A percentile compares a stretch with the other conserved stretches of the same genome.
Conservation (phyloP, 2,329 filamentous ascomycete genomes). For the Scedosporium dehoogii region DNA sequence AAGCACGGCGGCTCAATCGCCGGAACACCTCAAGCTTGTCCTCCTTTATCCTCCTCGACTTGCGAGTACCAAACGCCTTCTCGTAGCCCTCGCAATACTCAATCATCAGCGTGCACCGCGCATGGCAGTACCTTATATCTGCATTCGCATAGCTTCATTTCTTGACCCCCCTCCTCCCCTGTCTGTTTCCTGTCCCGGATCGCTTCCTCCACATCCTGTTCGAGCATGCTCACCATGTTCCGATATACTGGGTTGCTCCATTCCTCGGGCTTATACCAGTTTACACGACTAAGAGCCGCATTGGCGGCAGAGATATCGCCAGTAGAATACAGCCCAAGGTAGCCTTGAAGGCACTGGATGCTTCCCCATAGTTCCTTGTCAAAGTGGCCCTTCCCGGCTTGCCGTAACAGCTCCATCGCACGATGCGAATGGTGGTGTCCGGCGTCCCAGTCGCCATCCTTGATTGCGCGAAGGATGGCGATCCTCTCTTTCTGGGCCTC, state of each 20-base stretch:
- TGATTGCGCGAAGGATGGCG: neutral
- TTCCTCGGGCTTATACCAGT: neutral
- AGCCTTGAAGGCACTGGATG: neutral
- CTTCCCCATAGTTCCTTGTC: slow-evolving; percentile 3
- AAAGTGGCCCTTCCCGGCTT: neutral
- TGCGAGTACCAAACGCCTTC: neutral
- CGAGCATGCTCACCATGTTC: neutral
- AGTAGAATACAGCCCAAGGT: neutral
- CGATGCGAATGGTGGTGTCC: neutral
- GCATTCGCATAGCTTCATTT: neutral
- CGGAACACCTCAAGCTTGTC: neutral
- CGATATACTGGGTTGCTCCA: neutral
- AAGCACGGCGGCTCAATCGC: neutral
- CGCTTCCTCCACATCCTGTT: neutral
- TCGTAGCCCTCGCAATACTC: neutral
- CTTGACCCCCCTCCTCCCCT: neutral
- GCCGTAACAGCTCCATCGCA: neutral
- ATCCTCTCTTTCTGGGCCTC: neutral
- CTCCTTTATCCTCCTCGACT: neutral
- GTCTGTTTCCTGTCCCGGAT: neutral
- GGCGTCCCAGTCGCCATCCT: neutral
- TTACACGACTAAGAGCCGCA: neutral
- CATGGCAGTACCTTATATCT: neutral
- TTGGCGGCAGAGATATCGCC: neutral
- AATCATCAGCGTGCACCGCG: neutral